Evolutionary conservation across 164 flowering plant species (phyloP).

Genomic region (Magnolia sinica): DNA sequence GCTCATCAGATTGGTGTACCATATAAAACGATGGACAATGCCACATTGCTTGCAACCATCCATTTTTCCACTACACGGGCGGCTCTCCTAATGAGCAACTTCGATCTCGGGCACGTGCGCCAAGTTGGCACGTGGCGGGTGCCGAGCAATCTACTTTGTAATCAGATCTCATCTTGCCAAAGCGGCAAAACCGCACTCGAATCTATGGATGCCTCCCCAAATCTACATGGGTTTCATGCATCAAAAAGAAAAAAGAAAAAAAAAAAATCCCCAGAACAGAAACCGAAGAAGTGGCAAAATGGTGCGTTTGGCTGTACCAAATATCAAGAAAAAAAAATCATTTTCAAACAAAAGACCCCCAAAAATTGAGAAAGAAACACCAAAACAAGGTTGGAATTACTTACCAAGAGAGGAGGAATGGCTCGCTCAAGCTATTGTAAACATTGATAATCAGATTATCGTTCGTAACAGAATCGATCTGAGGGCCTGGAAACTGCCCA

Average conservation of each 20-base stretch:
- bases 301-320: not conserved
- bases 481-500: slow-evolving; percentile 98
- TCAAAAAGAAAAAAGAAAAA: too few species aligned
- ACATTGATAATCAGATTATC: slow-evolving; percentile 90
- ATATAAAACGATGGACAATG: too few species aligned
- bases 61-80: too few species aligned
- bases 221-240: too few species aligned
- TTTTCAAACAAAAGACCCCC: not conserved
- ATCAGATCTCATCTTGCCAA: too few species aligned
- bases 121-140: too few species aligned
- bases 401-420: slow-evolving; percentile 97
- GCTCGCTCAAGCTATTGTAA: slow-evolving; percentile 71
- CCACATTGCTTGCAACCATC: too few species aligned
- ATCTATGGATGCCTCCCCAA: too few species aligned
- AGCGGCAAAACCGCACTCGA: too few species aligned
- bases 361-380: not conserved
- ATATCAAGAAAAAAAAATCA: not conserved
- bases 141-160: too few species aligned
- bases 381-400: not conserved
- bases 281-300: not conserved
- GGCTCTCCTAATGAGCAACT: not conserved
- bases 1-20: not conserved
- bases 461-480: slow-evolving; percentile 79
- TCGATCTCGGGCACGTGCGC: not conserved
- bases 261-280: not conserved